These are phyloP conservation scores for Apocynum venetum DNA, from an alignment of 257 asterid species.

Conservation along the genomic window DNA sequence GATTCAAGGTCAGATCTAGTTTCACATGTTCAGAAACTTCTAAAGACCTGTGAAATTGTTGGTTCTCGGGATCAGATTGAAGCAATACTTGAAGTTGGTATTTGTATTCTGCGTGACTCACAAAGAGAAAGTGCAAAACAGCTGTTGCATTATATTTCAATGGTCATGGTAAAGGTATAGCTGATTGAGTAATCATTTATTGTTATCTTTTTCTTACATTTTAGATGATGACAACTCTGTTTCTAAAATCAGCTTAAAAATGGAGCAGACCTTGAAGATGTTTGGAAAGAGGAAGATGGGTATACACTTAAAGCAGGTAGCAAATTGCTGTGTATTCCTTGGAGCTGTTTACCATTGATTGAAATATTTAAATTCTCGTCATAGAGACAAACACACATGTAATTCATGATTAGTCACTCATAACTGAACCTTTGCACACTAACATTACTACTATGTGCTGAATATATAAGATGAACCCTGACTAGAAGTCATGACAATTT, in stretches of 20 bases:
- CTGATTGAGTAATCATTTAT: conserved; percentile 20
- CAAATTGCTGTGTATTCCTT: neutral
- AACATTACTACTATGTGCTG: neutral
- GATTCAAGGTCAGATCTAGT: conserved; percentile 73
- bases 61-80: conserved; percentile 42
- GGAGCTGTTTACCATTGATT: neutral
- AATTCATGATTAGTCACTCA: neutral
- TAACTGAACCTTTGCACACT: neutral
- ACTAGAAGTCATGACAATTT: neutral
- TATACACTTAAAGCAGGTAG: conserved; percentile 34
- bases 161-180: conserved; percentile 61
- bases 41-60: conserved; percentile 43
- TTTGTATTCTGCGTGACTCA: conserved; percentile 50
- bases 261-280: conserved; percentile 42
- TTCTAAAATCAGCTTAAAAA: conserved; percentile 52
- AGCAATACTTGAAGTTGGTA: conserved; percentile 49
- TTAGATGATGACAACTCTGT: conserved; percentile 22
- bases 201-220: conserved; percentile 20
- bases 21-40: conserved; percentile 49
- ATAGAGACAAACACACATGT: neutral
- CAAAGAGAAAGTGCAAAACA: conserved; percentile 42
- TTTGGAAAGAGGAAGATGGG: conserved; percentile 47
- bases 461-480: neutral
- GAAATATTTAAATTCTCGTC: neutral
- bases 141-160: conserved; percentile 46